phyloP scores from a whole-genome alignment of 192 early-diverging fungal genomes.

The Coemansia sp. region DNA sequence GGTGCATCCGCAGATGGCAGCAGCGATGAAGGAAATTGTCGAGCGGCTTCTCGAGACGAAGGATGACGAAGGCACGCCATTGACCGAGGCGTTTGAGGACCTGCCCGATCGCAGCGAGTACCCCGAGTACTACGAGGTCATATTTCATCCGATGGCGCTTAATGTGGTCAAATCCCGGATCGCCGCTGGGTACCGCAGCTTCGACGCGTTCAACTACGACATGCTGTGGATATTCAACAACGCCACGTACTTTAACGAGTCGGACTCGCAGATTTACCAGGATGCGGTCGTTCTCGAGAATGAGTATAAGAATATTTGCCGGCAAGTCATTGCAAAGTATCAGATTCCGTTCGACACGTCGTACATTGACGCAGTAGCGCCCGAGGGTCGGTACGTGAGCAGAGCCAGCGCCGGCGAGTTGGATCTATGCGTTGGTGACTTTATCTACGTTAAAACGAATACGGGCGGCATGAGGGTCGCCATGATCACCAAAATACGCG shows the following conservation, averaged over 20 bases:
- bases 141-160: slow-evolving; percentile 77
- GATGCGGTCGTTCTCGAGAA: slow-evolving; percentile 63
- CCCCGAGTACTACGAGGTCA: slow-evolving; percentile 91
- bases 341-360: slow-evolving; percentile 49
- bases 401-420: slow-evolving; percentile 40
- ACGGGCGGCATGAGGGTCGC: slow-evolving; percentile 32
- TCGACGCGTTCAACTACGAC: slow-evolving; percentile 80
- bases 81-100: slow-evolving; percentile 79
- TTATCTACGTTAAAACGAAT: slow-evolving; percentile 40
- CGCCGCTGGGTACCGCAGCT: slow-evolving; percentile 63
- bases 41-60: slow-evolving; percentile 26
- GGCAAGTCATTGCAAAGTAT: slow-evolving; percentile 30
- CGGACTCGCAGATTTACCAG: slow-evolving; percentile 80
- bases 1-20: slow-evolving; percentile 38
- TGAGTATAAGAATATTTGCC: slow-evolving; percentile 41
- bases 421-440: slow-evolving; percentile 53
- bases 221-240: slow-evolving; percentile 87
- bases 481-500: slow-evolving; percentile 47
- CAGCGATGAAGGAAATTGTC: slow-evolving; percentile 50
- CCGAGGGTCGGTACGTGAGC: slow-evolving; percentile 48
- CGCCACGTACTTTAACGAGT: slow-evolving; percentile 88
- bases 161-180: slow-evolving; percentile 63
- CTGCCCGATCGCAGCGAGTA: slow-evolving; percentile 77
- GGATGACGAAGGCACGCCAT: slow-evolving; percentile 57
- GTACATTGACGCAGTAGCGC: slow-evolving; percentile 32